A percentile compares a stretch with the other conserved stretches of the same genome.
Conservation (phyloP, 768 basidiomycete genomes). For the Kwoniella mangroviensis region DNA sequence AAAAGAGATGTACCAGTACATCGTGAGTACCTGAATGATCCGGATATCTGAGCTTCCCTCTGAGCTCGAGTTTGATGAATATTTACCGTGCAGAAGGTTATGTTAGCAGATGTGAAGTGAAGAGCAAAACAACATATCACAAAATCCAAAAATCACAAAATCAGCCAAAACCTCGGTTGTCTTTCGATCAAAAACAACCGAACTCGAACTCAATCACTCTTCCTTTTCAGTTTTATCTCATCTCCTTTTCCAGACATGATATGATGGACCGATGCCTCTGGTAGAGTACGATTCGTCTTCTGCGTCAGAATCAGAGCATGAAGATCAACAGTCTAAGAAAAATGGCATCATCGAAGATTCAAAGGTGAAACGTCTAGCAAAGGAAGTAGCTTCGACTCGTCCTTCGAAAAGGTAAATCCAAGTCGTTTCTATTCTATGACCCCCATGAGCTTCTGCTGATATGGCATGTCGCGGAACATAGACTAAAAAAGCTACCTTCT, state of each 20-base stretch:
- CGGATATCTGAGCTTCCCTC: neutral
- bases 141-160: conserved; percentile 1
- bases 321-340: conserved; percentile 1
- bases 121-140: neutral
- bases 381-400: neutral
- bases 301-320: conserved; percentile 23
- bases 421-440: neutral
- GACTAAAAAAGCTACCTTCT: conserved; percentile 22
- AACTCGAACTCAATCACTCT: neutral
- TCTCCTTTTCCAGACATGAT: neutral
- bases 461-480: neutral
- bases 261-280: conserved; percentile 21
- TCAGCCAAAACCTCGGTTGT: neutral
- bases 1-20: conserved; percentile 90
- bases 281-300: conserved; percentile 32
- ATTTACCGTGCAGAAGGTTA: too few relatives aligned
- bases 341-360: neutral
- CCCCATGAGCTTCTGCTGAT: neutral
- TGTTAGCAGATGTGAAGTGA: neutral
- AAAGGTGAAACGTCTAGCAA: neutral
- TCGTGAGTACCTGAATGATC: conserved; percentile 46
- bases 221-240: neutral
- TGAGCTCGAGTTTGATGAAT: neutral
- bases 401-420: conserved; percentile 21
- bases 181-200: conserved; percentile 1